Evolutionary conservation across 2,329 filamentous ascomycete species (phyloP).

Genomic region (Onygena corvina): DNA sequence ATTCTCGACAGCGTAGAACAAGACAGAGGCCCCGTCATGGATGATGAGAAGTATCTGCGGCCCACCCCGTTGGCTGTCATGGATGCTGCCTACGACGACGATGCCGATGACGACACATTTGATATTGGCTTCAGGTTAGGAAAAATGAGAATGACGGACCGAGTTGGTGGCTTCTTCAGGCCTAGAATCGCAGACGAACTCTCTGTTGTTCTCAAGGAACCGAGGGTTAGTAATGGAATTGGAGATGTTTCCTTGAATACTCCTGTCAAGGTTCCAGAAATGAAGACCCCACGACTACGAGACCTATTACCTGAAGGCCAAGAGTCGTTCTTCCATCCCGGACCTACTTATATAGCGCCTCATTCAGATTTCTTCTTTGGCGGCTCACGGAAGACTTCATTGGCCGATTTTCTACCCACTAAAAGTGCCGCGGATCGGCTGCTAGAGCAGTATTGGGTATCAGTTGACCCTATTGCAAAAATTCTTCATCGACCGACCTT

Average conservation of each 20-base stretch:
- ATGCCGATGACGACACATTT: constrained; percentile 52
- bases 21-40: constrained; percentile 29
- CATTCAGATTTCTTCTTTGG: constrained; percentile 57
- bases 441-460: constrained; percentile 53
- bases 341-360: constrained; percentile 55
- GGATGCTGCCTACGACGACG: constrained; percentile 57
- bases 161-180: constrained; percentile 59
- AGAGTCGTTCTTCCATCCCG: constrained; percentile 48
- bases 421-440: constrained; percentile 48
- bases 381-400: constrained; percentile 37
- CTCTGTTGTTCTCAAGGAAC: neutral
- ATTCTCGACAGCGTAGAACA: constrained; percentile 44
- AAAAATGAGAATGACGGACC: constrained; percentile 60
- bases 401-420: constrained; percentile 52
- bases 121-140: constrained; percentile 62
- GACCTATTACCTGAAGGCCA: constrained; percentile 1
- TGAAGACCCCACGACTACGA: neutral
- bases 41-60: constrained; percentile 49
- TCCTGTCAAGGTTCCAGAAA: neutral
- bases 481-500: constrained; percentile 57
- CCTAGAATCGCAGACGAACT: constrained; percentile 57
- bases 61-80: constrained; percentile 50
- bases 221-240: neutral
- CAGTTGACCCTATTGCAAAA: constrained; percentile 57
- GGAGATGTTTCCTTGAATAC: constrained; percentile 2